Percentiles rank a stretch among this genome's conserved stretches.
phyloP scores from a whole-genome alignment of 140 eudicot genomes.

The Anethum foeniculum region DNA sequence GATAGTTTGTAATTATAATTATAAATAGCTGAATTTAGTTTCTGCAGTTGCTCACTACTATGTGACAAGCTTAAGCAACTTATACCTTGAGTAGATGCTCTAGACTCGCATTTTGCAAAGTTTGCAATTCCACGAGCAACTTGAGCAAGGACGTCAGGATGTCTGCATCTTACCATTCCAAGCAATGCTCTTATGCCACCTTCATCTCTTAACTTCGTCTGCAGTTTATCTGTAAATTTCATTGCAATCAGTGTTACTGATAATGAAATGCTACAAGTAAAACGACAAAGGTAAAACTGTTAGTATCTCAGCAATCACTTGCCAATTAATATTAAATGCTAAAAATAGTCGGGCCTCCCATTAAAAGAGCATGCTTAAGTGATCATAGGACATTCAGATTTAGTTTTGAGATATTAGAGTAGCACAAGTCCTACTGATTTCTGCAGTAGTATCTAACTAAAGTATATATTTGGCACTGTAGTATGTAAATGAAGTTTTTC shows the following conservation, averaged over 20 bases:
- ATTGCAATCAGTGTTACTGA: not conserved
- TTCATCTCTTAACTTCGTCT: conserved; percentile 62
- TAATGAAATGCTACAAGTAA: not conserved
- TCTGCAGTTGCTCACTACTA: not conserved
- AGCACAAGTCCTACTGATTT: not conserved
- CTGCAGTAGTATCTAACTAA: not conserved
- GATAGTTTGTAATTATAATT: not conserved
- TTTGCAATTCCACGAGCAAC: conserved; percentile 94
- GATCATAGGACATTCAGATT: not conserved
- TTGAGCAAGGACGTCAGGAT: conserved; percentile 97
- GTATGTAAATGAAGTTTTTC: not conserved
- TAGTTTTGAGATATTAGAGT: not conserved
- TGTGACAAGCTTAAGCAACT: conserved; percentile 9
- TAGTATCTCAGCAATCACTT: not conserved
- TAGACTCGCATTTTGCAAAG: conserved; percentile 90
- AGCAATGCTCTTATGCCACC: conserved; percentile 88
- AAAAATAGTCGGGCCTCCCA: not conserved
- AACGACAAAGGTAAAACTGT: not conserved
- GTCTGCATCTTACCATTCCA: conserved; percentile 88
- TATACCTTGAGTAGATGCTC: conserved; percentile 79
- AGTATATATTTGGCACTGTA: not conserved
- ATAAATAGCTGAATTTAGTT: not conserved
- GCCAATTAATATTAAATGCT: not conserved
- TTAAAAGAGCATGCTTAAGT: not conserved
- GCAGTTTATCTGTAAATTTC: conserved; percentile 52